These are phyloP conservation scores for Trichophyton schoenleinii DNA, from an alignment of 2,329 filamentous ascomycete genomes.

Conservation along the genomic window DNA sequence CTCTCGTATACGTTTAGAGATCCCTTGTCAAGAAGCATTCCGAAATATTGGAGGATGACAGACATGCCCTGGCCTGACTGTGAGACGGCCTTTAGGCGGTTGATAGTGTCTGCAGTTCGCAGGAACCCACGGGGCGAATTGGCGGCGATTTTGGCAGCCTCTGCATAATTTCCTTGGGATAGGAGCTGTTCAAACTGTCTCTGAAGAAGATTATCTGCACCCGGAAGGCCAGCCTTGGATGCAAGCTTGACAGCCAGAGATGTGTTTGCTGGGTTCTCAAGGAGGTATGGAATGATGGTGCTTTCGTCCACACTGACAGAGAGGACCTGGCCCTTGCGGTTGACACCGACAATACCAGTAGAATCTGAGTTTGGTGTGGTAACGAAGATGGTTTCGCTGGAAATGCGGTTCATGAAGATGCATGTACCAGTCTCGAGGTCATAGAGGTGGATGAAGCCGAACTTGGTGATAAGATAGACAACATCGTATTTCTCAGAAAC, in stretches of 20 bases:
- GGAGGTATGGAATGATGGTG: slow-evolving; percentile 83
- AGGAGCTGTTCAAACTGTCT: slow-evolving; percentile 87
- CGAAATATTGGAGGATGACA: slow-evolving; percentile 92
- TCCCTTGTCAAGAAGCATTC: slow-evolving; percentile 92
- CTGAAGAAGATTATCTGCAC: slow-evolving; percentile 84
- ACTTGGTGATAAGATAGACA: slow-evolving; percentile 95
- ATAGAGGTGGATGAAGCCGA: slow-evolving; percentile 97
- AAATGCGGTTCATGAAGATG: slow-evolving; percentile 99
- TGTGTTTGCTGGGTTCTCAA: slow-evolving; percentile 90
- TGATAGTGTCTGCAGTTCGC: slow-evolving; percentile 86
- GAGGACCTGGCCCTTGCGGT: slow-evolving; percentile 92
- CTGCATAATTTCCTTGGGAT: slow-evolving; percentile 63
- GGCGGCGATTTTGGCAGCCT: slow-evolving; percentile 89
- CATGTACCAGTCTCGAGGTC: slow-evolving; percentile 90
- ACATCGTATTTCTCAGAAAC: slow-evolving; percentile 93
- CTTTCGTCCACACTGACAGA: slow-evolving; percentile 87
- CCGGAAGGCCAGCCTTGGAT: slow-evolving; percentile 81
- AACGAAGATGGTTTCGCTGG: slow-evolving; percentile 97
- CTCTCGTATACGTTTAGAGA: slow-evolving; percentile 86
- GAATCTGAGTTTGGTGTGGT: slow-evolving; percentile 74
- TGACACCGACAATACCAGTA: slow-evolving; percentile 83
- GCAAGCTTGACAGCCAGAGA: slow-evolving; percentile 92
- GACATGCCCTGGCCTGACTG: slow-evolving; percentile 66
- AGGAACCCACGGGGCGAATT: slow-evolving; percentile 94
- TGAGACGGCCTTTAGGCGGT: slow-evolving; percentile 82